These are phyloP conservation scores for Leccinum boreale DNA, from an alignment of 768 basidiomycete species.

Conservation along the genomic window DNA sequence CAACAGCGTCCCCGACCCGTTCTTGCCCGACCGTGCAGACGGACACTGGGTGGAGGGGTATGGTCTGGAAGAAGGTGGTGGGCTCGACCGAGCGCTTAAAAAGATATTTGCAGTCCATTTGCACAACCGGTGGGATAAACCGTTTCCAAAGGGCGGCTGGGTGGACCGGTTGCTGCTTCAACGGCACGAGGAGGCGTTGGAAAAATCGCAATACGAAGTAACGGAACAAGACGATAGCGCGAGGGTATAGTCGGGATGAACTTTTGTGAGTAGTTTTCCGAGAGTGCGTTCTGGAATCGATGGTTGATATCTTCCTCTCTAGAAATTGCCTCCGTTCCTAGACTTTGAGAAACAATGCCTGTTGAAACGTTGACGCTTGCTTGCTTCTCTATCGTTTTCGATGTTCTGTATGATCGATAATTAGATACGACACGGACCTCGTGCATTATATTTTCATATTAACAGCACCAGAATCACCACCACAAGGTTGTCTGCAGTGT, in stretches of 20 bases:
- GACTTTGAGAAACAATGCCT: background rate
- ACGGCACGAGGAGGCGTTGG: conserved; percentile 48
- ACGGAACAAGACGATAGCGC: background rate
- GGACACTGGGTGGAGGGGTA: conserved; percentile 56
- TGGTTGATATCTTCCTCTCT: background rate
- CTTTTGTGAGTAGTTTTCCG: background rate
- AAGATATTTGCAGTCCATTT: conserved; percentile 87
- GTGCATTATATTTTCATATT: background rate
- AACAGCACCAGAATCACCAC: background rate
- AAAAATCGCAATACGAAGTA: background rate
- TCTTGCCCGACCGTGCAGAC: conserved; percentile 49
- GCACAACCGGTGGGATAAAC: conserved; percentile 94
- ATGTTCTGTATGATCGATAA: background rate
- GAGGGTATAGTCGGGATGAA: background rate
- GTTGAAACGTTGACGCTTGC: no score
- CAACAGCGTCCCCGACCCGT: conserved; percentile 91
- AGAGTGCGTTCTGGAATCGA: background rate
- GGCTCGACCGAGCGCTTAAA: conserved; percentile 55
- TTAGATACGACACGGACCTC: background rate
- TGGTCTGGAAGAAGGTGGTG: conserved; percentile 61
- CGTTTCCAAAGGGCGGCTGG: conserved; percentile 82
- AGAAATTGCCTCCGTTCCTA: background rate
- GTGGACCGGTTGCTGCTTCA: conserved; percentile 73
- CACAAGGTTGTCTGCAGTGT: background rate
- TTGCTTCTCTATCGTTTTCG: background rate